These are phyloP conservation scores for Cyclaneusma minus DNA, from an alignment of 2,329 filamentous ascomycete species.

Conservation along the genomic window DNA sequence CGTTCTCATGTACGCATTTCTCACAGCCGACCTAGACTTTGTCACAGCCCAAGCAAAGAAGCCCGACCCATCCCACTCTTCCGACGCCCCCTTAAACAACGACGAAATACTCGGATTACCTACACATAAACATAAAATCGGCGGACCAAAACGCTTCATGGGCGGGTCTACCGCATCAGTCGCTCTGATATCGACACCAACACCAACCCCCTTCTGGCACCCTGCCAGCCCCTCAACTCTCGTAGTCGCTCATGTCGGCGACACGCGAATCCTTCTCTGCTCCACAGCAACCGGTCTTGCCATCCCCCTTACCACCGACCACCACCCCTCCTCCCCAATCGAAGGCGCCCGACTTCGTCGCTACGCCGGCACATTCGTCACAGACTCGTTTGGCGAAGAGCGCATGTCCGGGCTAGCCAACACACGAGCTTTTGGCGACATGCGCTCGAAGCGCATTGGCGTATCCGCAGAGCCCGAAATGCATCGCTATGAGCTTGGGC, in stretches of 20 bases:
- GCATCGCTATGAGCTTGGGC: slow-evolving; percentile 58
- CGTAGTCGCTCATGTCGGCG: slow-evolving; percentile 79
- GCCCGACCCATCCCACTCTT: slow-evolving; percentile 53
- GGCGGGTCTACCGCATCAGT: slow-evolving; percentile 88
- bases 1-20: slow-evolving; percentile 79
- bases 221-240: slow-evolving; percentile 72
- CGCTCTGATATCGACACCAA: slow-evolving; percentile 82
- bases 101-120: slow-evolving; percentile 66
- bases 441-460: slow-evolving; percentile 78
- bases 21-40: slow-evolving; percentile 90
- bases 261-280: slow-evolving; percentile 82
- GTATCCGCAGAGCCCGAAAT: slow-evolving; percentile 91
- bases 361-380: slow-evolving; percentile 76
- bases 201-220: slow-evolving; percentile 88
- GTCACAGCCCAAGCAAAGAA: slow-evolving; percentile 78
- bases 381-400: slow-evolving; percentile 94
- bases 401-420: slow-evolving; percentile 89
- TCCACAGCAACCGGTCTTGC: slow-evolving; percentile 70
- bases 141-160: slow-evolving; percentile 66
- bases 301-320: slow-evolving; percentile 72
- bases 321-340: slow-evolving; percentile 76
- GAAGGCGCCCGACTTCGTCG: slow-evolving; percentile 74
- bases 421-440: slow-evolving; percentile 86
- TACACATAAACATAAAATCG: slow-evolving; percentile 44
- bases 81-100: slow-evolving; percentile 68